These are phyloP conservation scores for Penicillium paxilli DNA, from an alignment of 495 filamentous ascomycete species.

Conservation along the genomic window DNA sequence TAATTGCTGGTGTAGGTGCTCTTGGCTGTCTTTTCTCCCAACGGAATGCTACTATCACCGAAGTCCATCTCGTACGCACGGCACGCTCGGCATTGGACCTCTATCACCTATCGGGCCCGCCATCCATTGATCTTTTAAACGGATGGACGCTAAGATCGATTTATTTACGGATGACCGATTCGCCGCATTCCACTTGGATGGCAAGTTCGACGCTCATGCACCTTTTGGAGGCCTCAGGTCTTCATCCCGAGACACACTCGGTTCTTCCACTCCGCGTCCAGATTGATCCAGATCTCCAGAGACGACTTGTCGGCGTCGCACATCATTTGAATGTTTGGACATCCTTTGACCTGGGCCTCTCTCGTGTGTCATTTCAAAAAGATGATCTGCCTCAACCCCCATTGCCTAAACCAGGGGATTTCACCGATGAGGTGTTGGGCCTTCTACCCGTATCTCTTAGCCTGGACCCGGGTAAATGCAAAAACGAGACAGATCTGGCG, in stretches of 20 bases:
- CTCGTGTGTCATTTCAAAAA: conserved; percentile 36
- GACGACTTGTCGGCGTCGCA: conserved; percentile 41
- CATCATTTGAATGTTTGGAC: conserved; percentile 47
- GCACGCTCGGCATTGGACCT: conserved; percentile 38
- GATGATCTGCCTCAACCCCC: conserved; percentile 23
- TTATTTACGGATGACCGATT: conserved; percentile 48
- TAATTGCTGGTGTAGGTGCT: conserved; percentile 43
- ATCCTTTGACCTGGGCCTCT: conserved; percentile 52
- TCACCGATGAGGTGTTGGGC: conserved; percentile 35
- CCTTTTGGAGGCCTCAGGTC: conserved; percentile 47
- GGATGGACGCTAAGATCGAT: conserved; percentile 46
- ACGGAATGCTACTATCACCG: conserved; percentile 23
- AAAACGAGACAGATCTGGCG: conserved; percentile 31
- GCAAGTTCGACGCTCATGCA: conserved; percentile 53
- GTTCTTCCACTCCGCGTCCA: conserved; percentile 14
- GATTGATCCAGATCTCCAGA: conserved; percentile 32
- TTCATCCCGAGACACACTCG: conserved; percentile 39
- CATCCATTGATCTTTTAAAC: conserved; percentile 34
- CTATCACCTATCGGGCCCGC: conserved; percentile 15
- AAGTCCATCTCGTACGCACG: conserved; percentile 36
- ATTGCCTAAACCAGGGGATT: conserved; percentile 26
- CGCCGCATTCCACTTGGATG: conserved; percentile 50
- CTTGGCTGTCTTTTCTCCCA: conserved; percentile 44
- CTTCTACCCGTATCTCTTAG: conserved; percentile 37
- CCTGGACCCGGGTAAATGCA: conserved; percentile 32